Evolutionary conservation across 73 alveolate genomes (phyloP), one percentile per base, ranked within the genome.

Genomic region (Paramecium sexaurelia): DNA sequence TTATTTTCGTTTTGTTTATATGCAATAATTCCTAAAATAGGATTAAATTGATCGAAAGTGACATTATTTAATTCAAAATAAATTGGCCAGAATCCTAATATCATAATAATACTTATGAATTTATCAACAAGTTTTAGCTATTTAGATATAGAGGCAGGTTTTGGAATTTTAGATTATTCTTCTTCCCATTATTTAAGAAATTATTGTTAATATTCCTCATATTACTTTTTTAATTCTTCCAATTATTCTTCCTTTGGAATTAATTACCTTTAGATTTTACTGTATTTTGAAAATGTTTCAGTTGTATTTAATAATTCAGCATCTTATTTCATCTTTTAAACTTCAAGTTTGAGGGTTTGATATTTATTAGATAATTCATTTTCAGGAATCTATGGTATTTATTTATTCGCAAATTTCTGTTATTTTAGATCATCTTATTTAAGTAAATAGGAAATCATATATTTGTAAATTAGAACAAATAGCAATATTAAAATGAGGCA

Each of bases 221-320:
- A 71, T 37, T 71, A 32, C 35, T 71, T 35, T 24, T 71, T 20
- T 3, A 71, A n/a, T 36, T 71, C 11, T 36, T 71, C 86, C 11
- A 71, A 15, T 17, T 11, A 35, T 71, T 71, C 55, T 9, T 71
- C 29, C 22, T 71, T 71, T 15, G 86, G 86, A 33, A 71, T 71
- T 20, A 71, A 35, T 71, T 71, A 71, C 17, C 86, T 7, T n/a
- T 71, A 9, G 3, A 71, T 6, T 71, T 71, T 71, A 71, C 57
- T 35, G 35, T 71, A 71, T 11, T 71, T 71, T 32, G 86, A 36
- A 71, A 71, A 71, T 33, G 86, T 71, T 15, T 71, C 86, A 27
- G 86, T 29, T 33, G 51, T 71, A 36, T 71, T 71, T 6, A 35
- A 36, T 33, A n/a, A 2, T 15, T 19, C 86, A 35, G 86, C 51